phyloP scores from a whole-genome alignment of 164 flowering plant genomes.

The Hamamelis virginiana region DNA sequence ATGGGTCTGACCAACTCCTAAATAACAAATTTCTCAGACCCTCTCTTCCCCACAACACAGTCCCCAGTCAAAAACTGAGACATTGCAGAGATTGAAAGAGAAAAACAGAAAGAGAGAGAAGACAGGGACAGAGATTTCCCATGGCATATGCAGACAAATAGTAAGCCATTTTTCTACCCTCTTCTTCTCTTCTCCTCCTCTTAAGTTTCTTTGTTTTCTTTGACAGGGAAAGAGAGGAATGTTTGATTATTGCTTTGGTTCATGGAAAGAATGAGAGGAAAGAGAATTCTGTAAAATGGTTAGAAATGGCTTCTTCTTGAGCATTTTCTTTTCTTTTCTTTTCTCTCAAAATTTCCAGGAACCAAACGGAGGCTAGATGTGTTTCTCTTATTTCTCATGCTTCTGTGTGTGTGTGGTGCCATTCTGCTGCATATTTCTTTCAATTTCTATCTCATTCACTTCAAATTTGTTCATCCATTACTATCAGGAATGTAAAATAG shows the following conservation, averaged over 20 bases:
- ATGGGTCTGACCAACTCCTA: slow-evolving; percentile 15
- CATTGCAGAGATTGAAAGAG: background rate
- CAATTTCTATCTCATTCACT: background rate
- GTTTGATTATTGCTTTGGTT: background rate
- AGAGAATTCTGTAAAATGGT: background rate
- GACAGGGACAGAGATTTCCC: slow-evolving; percentile 7
- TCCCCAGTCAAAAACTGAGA: background rate
- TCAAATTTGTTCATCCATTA: background rate
- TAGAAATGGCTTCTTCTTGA: background rate
- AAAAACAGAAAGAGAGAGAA: background rate
- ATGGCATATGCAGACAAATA: background rate
- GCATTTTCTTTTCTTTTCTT: background rate
- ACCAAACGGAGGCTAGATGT: background rate
- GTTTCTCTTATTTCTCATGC: background rate
- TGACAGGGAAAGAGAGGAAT: background rate
- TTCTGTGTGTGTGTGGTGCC: background rate
- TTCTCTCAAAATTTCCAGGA: background rate
- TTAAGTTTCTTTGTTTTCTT: background rate
- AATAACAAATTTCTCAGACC: slow-evolving; percentile 16
- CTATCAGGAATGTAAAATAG: slow-evolving; percentile 1
- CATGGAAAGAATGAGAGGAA: background rate
- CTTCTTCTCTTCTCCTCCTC: background rate
- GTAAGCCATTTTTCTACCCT: background rate
- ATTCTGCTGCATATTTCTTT: background rate
- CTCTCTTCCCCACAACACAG: slow-evolving; percentile 24